A percentile compares a stretch with the other conserved stretches of the same genome.
Evolutionary conservation across 176 grass and related monocot genomes (phyloP).

Genomic region (Thinopyrum elongatum): DNA sequence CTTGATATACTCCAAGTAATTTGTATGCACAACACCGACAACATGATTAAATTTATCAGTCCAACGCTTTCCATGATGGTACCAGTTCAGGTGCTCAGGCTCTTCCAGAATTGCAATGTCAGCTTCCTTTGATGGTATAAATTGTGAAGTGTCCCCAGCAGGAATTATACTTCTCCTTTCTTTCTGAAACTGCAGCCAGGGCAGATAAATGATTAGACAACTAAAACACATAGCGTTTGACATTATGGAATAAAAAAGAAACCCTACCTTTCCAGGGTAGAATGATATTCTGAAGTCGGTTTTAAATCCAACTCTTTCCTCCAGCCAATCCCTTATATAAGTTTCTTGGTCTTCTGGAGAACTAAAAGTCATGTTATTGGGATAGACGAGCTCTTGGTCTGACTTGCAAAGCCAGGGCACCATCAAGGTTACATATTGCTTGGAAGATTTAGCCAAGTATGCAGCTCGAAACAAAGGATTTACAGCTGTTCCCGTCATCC

Average conservation of each 20-base stretch:
- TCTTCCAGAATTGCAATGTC: constrained; percentile 96
- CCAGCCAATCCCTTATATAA: constrained; percentile 86
- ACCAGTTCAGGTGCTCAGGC: constrained; percentile 96
- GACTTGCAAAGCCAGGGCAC: constrained; percentile 94
- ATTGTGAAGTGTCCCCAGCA: constrained; percentile 81
- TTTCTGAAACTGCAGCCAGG: constrained; percentile 67
- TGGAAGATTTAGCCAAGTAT: constrained; percentile 73
- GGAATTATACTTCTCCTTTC: constrained; percentile 95
- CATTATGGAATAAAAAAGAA: background rate
- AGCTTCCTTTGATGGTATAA: constrained; percentile 80
- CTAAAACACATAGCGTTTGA: constrained; percentile 6
- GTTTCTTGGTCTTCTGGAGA: constrained; percentile 80
- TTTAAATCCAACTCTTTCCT: constrained; percentile 90
- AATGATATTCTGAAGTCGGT: constrained; percentile 91
- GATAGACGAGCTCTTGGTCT: constrained; percentile 93
- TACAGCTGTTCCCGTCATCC: constrained; percentile 98
- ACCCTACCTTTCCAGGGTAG: constrained; percentile 89
- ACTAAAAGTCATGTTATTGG: constrained; percentile 81
- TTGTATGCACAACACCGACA: constrained; percentile 91
- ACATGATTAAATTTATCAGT: constrained; percentile 96
- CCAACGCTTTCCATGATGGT: constrained; percentile 96
- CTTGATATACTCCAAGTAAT: constrained; percentile 95
- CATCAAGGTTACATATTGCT: constrained; percentile 80
- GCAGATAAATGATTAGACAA: constrained; percentile 6
- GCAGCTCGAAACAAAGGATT: constrained; percentile 98